phyloP scores from a whole-genome alignment of 371 early-diverging fungal genomes.

The Saksenaea oblongispora region DNA sequence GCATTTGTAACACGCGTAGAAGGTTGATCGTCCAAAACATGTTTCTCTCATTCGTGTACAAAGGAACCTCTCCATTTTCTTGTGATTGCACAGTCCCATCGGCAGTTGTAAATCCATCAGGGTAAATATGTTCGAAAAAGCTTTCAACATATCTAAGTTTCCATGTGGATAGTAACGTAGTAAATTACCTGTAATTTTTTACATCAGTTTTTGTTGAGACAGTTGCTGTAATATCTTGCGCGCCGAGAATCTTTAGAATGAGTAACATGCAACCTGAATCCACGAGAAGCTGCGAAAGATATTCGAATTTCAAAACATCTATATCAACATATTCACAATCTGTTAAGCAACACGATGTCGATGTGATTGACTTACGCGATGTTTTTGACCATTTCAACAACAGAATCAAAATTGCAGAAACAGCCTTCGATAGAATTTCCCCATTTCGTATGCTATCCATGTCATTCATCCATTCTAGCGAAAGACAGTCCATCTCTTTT shows the following conservation, averaged over 20 bases:
- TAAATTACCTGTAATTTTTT: constrained; percentile 55
- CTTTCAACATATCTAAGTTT: constrained; percentile 13
- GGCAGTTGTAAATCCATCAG: background rate
- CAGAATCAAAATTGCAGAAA: constrained; percentile 68
- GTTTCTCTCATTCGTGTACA: constrained; percentile 52
- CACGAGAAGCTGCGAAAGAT: constrained; percentile 73
- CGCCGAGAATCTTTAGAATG: constrained; percentile 78
- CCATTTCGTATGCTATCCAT: constrained; percentile 61
- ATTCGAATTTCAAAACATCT: constrained; percentile 80
- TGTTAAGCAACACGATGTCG: background rate
- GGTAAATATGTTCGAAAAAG: constrained; percentile 30
- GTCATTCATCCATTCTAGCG: background rate
- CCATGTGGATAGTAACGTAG: background rate
- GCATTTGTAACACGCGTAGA: constrained; percentile 76
- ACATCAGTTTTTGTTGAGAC: constrained; percentile 62
- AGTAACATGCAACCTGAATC: constrained; percentile 83
- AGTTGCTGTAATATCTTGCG: constrained; percentile 66
- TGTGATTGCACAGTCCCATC: constrained; percentile 12
- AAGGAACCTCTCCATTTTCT: background rate
- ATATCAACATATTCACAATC: constrained; percentile 5
- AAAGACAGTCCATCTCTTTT: background rate
- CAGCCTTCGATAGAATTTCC: constrained; percentile 78
- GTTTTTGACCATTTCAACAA: constrained; percentile 73
- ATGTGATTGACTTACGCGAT: constrained; percentile 49
- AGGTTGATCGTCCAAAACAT: constrained; percentile 78